phyloP scores from a whole-genome alignment of 78 protist genomes.

The Cavenderia fasciculata region DNA sequence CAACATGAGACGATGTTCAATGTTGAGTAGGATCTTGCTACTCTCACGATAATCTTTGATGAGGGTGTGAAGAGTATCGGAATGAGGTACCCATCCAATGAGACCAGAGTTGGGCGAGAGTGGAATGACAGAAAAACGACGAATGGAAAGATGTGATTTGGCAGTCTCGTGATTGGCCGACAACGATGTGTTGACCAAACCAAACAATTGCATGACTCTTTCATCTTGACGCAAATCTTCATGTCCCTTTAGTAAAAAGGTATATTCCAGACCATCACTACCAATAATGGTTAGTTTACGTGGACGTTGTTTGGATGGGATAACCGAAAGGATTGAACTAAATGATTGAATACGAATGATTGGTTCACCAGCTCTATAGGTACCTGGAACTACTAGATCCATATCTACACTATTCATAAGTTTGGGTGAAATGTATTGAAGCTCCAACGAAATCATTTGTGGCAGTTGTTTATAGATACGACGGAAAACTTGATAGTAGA shows the following conservation, averaged over 20 bases:
- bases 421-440: constrained; percentile 93
- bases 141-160: constrained; percentile 72
- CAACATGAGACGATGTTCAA: constrained; percentile 93
- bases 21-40: constrained; percentile 86
- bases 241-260: constrained; percentile 97
- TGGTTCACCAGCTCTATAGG: constrained; percentile 72
- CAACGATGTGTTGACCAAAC: constrained; percentile 97
- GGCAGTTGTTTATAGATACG: constrained; percentile 93
- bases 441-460: constrained; percentile 91
- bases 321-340: constrained; percentile 89
- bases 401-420: constrained; percentile 86
- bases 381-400: constrained; percentile 98
- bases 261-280: constrained; percentile 88
- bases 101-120: constrained; percentile 91
- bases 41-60: constrained; percentile 90
- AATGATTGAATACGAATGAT: constrained; percentile 92
- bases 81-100: constrained; percentile 94
- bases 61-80: constrained; percentile 96
- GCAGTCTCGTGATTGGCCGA: constrained; percentile 84
- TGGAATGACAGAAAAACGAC: constrained; percentile 93
- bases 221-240: constrained; percentile 99
- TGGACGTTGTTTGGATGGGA: constrained; percentile 99
- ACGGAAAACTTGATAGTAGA: constrained; percentile 96
- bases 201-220: constrained; percentile 98
- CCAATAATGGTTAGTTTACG: constrained; percentile 92